Evolutionary conservation across 805 yeast genomes (phyloP), one percentile per base, ranked within the genome.

Genomic region (Yamadazyma sp.): DNA sequence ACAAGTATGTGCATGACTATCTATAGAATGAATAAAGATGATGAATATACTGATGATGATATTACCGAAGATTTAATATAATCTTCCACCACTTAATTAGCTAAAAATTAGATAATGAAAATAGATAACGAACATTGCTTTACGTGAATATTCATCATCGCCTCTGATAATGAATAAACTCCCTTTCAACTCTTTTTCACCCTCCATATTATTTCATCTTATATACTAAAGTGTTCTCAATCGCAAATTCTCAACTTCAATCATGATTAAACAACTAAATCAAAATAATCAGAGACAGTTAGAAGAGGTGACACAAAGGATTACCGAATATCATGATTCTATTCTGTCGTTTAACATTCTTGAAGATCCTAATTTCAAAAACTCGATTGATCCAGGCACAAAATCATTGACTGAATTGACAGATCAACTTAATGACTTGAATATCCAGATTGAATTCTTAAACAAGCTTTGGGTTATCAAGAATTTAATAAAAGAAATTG

Each of bases 1-100:
- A 58, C 69, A 13, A 62, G 70, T 42, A 67, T 67, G 72, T 55
- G 52, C 35, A 67, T 67, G 73, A 63, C 72, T n/a, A 49, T 67
- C 30, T 67, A 67, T 58, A 63, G 73, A 54, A 67, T 67, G 73
- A 67, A 67, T 50, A 67, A 67, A 48, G 72, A 67, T 40, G 72
- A 66, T 40, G 73, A 66, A 51, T 66, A 67, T 36, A 43, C 54
- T 15, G 72, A 67, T 44, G 73, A 65, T 42, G 70, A 65, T 36
- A 58, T 66, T 9, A 52, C 63, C 14, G 69, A 67, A 36, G 72
- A 67, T 36, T 47, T 66, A 31, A 53, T 64, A 35, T 65, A 51
- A 36, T 5, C n/a, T n/a, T n/a, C n/a, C n/a, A n/a, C n/a, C n/a
- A 20, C 23, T 20, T 7, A 20, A 7, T 7, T 7, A 7, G 10